Evolutionary conservation across 495 filamentous ascomycete genomes (phyloP).

Genomic region (Aspergillus kassunensis): DNA sequence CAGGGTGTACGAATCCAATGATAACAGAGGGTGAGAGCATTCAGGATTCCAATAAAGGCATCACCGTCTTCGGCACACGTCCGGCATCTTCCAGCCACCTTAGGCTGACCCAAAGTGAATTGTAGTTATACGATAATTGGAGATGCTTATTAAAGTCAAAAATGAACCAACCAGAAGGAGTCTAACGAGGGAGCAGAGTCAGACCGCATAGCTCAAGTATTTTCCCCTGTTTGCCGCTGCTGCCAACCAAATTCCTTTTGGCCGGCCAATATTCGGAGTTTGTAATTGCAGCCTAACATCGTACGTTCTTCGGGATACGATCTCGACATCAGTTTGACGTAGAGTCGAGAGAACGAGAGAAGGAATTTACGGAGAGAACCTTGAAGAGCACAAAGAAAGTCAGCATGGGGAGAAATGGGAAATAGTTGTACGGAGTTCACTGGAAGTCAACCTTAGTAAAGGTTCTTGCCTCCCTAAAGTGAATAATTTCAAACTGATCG

Average conservation of each 20-base stretch:
- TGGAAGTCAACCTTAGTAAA: too few relatives aligned
- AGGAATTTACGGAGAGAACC: too few relatives aligned
- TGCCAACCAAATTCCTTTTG: constrained; percentile 21
- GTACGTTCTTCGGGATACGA: too few relatives aligned
- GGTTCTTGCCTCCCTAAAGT: constrained; percentile 33
- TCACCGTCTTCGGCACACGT: constrained; percentile 31
- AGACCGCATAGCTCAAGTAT: constrained; percentile 17
- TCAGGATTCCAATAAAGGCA: constrained; percentile 10
- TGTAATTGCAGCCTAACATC: constrained; percentile 12
- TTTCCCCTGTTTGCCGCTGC: constrained; percentile 24
- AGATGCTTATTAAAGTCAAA: too few relatives aligned
- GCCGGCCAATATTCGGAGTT: constrained; percentile 22
- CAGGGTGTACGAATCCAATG: not conserved
- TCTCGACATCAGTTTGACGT: too few relatives aligned
- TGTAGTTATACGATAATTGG: too few relatives aligned
- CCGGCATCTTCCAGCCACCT: constrained; percentile 21
- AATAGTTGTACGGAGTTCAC: too few relatives aligned
- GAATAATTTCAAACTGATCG: too few relatives aligned
- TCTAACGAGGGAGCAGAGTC: not conserved
- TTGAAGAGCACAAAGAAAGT: too few relatives aligned
- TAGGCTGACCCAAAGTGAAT: not conserved
- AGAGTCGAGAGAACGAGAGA: too few relatives aligned
- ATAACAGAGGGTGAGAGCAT: constrained; percentile 17
- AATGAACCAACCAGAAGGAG: constrained; percentile 10
- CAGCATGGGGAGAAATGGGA: too few relatives aligned